Conservation (phyloP, 352 stramenopile species). For the Globisporangium uncinulatum region DNA sequence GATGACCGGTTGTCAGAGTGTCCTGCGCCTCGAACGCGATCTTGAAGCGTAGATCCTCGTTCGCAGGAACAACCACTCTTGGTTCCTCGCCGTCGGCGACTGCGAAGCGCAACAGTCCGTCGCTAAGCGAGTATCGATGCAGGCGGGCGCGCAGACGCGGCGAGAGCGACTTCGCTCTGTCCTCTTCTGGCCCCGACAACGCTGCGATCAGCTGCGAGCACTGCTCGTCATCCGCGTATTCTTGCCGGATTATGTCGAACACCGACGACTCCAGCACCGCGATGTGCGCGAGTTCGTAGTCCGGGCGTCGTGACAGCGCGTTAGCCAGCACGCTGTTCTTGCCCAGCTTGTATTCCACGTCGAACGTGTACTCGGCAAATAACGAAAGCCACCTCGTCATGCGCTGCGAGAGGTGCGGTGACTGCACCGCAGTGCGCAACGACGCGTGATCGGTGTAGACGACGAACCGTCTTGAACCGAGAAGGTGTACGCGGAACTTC, state of each 20-base stretch:
- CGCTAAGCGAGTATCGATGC: neutral
- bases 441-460: constrained; percentile 24
- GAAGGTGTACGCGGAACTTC: constrained; percentile 24
- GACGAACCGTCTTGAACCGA: constrained; percentile 4
- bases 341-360: constrained; percentile 21
- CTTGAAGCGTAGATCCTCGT: neutral
- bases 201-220: neutral
- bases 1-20: neutral
- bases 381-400: constrained; percentile 23
- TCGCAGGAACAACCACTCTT: neutral
- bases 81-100: neutral
- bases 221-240: neutral
- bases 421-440: constrained; percentile 10
- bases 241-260: neutral
- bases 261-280: neutral
- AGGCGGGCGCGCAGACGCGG: neutral
- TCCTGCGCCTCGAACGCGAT: neutral
- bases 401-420: constrained; percentile 15
- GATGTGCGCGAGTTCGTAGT: constrained; percentile 1
- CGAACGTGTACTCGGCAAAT: constrained; percentile 25
- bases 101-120: neutral
- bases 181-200: too few relatives aligned
- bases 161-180: too few relatives aligned
- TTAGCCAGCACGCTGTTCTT: constrained; percentile 16
- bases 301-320: constrained; percentile 13